phyloP scores from a whole-genome alignment of 306 rosid genomes.

The Oxytropis ochrocephala region DNA sequence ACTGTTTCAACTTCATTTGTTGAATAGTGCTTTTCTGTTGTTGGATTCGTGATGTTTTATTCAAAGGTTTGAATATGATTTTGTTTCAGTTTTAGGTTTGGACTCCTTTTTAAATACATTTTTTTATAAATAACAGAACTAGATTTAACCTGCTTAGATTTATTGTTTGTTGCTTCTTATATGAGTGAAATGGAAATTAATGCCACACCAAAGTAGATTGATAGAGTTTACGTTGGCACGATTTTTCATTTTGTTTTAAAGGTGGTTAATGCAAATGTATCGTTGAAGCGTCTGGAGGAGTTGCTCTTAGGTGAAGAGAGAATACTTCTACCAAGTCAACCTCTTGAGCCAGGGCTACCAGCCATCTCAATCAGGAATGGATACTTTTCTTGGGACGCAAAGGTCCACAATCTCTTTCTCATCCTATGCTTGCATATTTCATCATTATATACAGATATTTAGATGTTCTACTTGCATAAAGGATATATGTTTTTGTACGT shows the following conservation, averaged over 20 bases:
- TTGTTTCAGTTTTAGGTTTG: too few relatives aligned
- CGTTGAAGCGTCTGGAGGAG: constrained; percentile 82
- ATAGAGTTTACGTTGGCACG: constrained; percentile 12
- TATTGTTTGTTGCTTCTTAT: neutral
- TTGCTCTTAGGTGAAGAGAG: constrained; percentile 82
- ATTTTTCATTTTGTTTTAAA: constrained; percentile 27
- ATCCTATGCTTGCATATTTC: neutral
- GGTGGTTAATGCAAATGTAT: constrained; percentile 94
- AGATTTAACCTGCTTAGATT: neutral
- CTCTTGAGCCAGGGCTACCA: constrained; percentile 66
- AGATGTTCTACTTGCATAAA: neutral
- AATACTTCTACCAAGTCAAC: constrained; percentile 81
- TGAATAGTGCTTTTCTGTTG: too few relatives aligned
- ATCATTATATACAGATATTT: constrained; percentile 5
- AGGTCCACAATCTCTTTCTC: constrained; percentile 44
- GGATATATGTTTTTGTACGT: neutral
- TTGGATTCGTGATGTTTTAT: too few relatives aligned
- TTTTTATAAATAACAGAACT: neutral
- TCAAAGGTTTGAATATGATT: too few relatives aligned
- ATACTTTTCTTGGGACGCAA: constrained; percentile 80
- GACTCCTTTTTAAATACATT: neutral
- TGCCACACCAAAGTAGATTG: neutral
- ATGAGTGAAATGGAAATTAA: neutral
- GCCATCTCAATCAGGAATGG: constrained; percentile 85
- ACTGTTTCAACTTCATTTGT: too few relatives aligned